These are phyloP conservation scores for Cyclocybe cylindracea DNA, from an alignment of 768 basidiomycete genomes.

Conservation along the genomic window DNA sequence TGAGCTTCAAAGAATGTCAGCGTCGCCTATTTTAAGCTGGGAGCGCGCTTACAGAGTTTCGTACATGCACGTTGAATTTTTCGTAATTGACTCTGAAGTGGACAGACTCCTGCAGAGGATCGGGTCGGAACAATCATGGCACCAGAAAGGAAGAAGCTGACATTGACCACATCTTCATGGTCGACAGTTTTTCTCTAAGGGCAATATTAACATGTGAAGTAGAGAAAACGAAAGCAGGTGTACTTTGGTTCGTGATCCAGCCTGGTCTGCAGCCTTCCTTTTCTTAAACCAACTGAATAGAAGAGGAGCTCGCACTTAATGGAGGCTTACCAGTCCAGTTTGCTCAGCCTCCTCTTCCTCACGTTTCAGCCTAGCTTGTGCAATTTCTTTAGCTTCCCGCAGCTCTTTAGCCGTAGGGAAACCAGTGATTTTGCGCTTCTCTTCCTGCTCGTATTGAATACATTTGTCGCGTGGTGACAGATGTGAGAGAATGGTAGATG, in stretches of 20 bases:
- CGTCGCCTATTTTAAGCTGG: background rate
- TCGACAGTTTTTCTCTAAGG: constrained; percentile 46
- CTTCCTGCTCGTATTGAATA: constrained; percentile 80
- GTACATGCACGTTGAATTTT: constrained; percentile 81
- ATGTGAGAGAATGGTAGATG: constrained; percentile 76
- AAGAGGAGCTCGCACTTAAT: constrained; percentile 10
- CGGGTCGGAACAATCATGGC: constrained; percentile 11
- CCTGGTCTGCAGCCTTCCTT: constrained; percentile 55
- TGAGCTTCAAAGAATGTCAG: constrained; percentile 52
- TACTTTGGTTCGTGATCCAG: constrained; percentile 57
- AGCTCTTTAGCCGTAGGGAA: constrained; percentile 84
- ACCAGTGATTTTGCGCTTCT: constrained; percentile 69
- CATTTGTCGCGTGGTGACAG: constrained; percentile 78
- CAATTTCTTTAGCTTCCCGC: constrained; percentile 68
- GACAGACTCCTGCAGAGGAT: constrained; percentile 54
- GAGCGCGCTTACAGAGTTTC: constrained; percentile 61
- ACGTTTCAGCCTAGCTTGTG: constrained; percentile 58
- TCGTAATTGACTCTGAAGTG: constrained; percentile 90
- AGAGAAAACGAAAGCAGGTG: background rate
- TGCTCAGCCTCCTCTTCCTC: constrained; percentile 78
- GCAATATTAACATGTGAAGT: background rate
- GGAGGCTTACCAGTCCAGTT: constrained; percentile 62
- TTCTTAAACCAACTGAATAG: constrained; percentile 40
- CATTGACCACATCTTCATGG: constrained; percentile 68
- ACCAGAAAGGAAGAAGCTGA: constrained; percentile 33